phyloP scores from a whole-genome alignment of 2,329 filamentous ascomycete species.

The Neophaeococcomyces aloes region DNA sequence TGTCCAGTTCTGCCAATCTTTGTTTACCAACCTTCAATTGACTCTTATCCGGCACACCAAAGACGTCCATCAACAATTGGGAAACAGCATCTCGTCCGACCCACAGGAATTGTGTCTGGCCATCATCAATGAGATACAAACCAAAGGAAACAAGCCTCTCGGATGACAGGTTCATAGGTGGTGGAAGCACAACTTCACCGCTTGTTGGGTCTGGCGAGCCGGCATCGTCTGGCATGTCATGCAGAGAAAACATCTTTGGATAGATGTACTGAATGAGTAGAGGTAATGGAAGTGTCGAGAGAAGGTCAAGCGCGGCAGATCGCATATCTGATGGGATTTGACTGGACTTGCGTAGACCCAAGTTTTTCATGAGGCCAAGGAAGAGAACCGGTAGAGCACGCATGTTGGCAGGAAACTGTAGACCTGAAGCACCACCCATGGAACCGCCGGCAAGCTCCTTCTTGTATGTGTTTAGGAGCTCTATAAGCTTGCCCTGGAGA shows the following conservation, averaged over 20 bases:
- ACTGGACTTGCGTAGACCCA: slow-evolving; percentile 82
- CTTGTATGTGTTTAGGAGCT: slow-evolving; percentile 88
- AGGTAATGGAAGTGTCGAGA: slow-evolving; percentile 87
- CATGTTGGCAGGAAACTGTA: slow-evolving; percentile 90
- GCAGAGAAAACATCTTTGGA: slow-evolving; percentile 70
- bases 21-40: slow-evolving; percentile 87
- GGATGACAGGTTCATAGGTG: slow-evolving; percentile 73
- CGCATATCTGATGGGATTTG: slow-evolving; percentile 91
- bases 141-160: slow-evolving; percentile 81
- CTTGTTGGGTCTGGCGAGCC: slow-evolving; percentile 76
- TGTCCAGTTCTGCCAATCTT: slow-evolving; percentile 74
- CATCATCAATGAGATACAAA: slow-evolving; percentile 91
- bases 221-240: slow-evolving; percentile 93
- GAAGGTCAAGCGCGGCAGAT: slow-evolving; percentile 79
- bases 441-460: slow-evolving; percentile 94
- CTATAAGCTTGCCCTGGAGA: slow-evolving; percentile 80
- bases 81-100: slow-evolving; percentile 86
- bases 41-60: slow-evolving; percentile 72
- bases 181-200: slow-evolving; percentile 80
- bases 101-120: slow-evolving; percentile 96
- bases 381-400: slow-evolving; percentile 82
- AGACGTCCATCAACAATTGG: slow-evolving; percentile 79
- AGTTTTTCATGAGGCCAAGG: slow-evolving; percentile 89
- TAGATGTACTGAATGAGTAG: slow-evolving; percentile 90
- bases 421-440: slow-evolving; percentile 69